These are phyloP conservation scores for Ustilago crameri DNA, from an alignment of 1,284 basidiomycete species.

Conservation along the genomic window DNA sequence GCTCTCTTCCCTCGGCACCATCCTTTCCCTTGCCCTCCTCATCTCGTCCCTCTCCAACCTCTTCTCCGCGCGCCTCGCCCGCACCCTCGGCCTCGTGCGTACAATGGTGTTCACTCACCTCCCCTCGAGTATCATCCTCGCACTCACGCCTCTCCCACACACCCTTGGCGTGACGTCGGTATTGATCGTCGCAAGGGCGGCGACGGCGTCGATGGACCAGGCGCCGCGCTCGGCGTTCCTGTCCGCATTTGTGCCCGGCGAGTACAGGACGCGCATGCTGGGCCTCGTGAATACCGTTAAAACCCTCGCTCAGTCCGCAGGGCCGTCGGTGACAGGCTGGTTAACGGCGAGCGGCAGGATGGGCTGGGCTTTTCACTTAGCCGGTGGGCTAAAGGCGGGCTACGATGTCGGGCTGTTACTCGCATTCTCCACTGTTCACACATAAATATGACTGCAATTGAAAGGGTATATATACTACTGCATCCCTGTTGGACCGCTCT, in stretches of 20 bases:
- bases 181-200: slow-evolving; percentile 20
- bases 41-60: slow-evolving; percentile 27
- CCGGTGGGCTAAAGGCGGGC: slow-evolving; percentile 15
- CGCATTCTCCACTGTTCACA: slow-evolving; percentile 18
- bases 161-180: slow-evolving; percentile 14
- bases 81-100: slow-evolving; percentile 11
- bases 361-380: slow-evolving; percentile 23
- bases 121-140: slow-evolving; percentile 15
- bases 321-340: slow-evolving; percentile 22
- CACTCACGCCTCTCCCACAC: slow-evolving; percentile 8
- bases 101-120: slow-evolving; percentile 33
- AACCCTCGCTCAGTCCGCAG: slow-evolving; percentile 25
- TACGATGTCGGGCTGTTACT: slow-evolving; percentile 28
- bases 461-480: too few species aligned
- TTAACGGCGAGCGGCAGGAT: slow-evolving; percentile 11
- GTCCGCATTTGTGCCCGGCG: slow-evolving; percentile 11
- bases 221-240: slow-evolving; percentile 26
- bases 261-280: slow-evolving; percentile 12
- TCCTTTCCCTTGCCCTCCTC: slow-evolving; percentile 18
- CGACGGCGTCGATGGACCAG: slow-evolving; percentile 24
- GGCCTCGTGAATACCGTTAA: slow-evolving; percentile 23
- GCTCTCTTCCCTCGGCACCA: slow-evolving; percentile 19
- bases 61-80: slow-evolving; percentile 25
- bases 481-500: background rate
- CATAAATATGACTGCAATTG: too few species aligned